A percentile compares a stretch with the other conserved stretches of the same genome.
phyloP scores from a whole-genome alignment of 2,329 filamentous ascomycete species.

The Rhinocladiella mackenziei region DNA sequence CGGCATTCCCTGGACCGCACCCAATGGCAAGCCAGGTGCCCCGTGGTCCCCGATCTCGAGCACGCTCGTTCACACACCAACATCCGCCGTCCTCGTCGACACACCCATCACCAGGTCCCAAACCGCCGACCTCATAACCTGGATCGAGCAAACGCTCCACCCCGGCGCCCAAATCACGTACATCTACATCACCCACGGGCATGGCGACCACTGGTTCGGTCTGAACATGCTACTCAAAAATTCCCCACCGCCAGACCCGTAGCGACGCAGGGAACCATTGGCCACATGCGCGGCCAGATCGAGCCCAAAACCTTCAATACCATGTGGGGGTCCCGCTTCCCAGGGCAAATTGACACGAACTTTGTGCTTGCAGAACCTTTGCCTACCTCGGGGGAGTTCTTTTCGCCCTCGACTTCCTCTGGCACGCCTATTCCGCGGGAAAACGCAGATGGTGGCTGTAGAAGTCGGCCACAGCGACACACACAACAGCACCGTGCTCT shows the following conservation, averaged over 20 bases:
- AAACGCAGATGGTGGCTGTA: constrained; percentile 25
- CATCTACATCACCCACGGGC: constrained; percentile 43
- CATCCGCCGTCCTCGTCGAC: constrained; percentile 40
- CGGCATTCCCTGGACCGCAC: constrained; percentile 12
- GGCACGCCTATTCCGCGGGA: no score
- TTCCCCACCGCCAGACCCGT: constrained; percentile 32
- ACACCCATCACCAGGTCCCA: constrained; percentile 34
- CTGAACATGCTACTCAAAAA: constrained; percentile 30
- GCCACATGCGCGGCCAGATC: constrained; percentile 23
- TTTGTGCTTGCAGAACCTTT: no score
- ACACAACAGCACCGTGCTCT: constrained; percentile 35
- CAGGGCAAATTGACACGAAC: neutral
- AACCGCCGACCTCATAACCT: constrained; percentile 34
- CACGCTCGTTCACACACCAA: constrained; percentile 31
- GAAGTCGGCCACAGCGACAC: constrained; percentile 34
- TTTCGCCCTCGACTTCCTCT: no score
- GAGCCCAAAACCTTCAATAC: neutral
- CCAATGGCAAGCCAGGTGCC: constrained; percentile 12
- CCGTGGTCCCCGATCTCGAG: constrained; percentile 18
- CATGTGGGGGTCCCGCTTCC: neutral
- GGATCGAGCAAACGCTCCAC: constrained; percentile 36
- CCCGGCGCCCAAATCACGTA: constrained; percentile 31
- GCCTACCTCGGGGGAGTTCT: no score
- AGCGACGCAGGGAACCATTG: constrained; percentile 25
- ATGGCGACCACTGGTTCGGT: constrained; percentile 43